phyloP scores from a whole-genome alignment of 306 rosid genomes.

The Purshia tridentata region DNA sequence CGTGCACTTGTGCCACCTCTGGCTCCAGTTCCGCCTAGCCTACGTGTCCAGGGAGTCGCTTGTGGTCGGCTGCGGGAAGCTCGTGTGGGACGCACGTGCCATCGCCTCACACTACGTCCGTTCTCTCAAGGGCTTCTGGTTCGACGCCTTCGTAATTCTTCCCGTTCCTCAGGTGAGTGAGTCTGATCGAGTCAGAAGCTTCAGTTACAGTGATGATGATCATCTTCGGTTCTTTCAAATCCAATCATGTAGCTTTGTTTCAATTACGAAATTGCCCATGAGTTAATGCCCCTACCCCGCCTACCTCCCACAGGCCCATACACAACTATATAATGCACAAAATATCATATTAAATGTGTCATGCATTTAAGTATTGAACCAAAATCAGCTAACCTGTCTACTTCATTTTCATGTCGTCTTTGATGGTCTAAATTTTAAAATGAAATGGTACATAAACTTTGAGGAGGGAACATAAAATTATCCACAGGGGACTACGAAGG shows the following conservation, averaged over 20 bases:
- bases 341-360: too few species aligned
- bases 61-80: slow-evolving; percentile 95
- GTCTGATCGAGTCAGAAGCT: not conserved
- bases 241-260: not conserved
- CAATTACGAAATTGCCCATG: not conserved
- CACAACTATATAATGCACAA: too few species aligned
- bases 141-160: slow-evolving; percentile 84
- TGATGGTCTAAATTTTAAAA: too few species aligned
- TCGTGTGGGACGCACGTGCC: slow-evolving; percentile 89
- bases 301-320: too few species aligned
- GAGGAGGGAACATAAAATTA: too few species aligned
- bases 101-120: slow-evolving; percentile 70
- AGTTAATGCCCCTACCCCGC: not conserved
- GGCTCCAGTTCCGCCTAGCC: slow-evolving; percentile 86
- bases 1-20: slow-evolving; percentile 68
- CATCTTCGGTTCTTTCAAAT: not conserved
- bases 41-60: slow-evolving; percentile 86
- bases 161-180: slow-evolving; percentile 78
- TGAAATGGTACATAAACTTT: too few species aligned
- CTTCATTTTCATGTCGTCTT: too few species aligned
- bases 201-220: not conserved
- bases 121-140: slow-evolving; percentile 87
- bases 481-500: too few species aligned
- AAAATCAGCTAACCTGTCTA: too few species aligned
- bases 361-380: too few species aligned